These are phyloP conservation scores for Lactuca saligna DNA, from an alignment of 129 eudicot species.

Conservation along the genomic window DNA sequence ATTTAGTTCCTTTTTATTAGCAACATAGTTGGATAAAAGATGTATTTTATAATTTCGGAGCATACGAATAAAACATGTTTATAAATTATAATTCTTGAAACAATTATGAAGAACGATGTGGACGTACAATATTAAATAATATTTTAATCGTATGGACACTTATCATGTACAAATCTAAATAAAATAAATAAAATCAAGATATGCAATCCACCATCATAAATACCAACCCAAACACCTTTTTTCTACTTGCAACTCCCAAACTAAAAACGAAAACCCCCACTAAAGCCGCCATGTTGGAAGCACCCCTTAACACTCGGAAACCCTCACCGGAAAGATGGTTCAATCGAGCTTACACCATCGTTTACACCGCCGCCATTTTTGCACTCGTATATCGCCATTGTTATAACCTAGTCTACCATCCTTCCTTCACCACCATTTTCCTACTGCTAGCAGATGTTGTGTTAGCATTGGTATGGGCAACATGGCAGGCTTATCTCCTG, in stretches of 20 bases:
- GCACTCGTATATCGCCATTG: slow-evolving; percentile 58
- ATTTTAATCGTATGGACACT: background rate
- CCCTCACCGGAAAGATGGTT: slow-evolving; percentile 39
- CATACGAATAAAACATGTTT: no score
- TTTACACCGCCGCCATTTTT: slow-evolving; percentile 45
- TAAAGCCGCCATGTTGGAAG: slow-evolving; percentile 21
- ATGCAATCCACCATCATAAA: background rate
- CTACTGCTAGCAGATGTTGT: slow-evolving; percentile 49
- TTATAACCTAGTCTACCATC: slow-evolving; percentile 31
- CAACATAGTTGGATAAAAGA: no score
- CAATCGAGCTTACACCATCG: slow-evolving; percentile 54
- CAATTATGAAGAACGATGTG: no score
- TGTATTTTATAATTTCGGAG: no score
- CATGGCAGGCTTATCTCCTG: slow-evolving; percentile 55
- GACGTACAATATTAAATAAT: no score
- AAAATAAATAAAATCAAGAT: no score
- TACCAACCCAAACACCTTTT: background rate
- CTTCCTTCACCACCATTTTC: slow-evolving; percentile 32
- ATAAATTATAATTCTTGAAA: no score
- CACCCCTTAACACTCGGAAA: slow-evolving; percentile 41
- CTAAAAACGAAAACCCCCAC: background rate
- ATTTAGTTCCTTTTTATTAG: no score
- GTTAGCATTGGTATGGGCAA: slow-evolving; percentile 61
- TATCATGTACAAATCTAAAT: background rate
- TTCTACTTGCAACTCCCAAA: background rate